Conservation (phyloP, 805 yeast genomes). For the Ogataea pini region DNA sequence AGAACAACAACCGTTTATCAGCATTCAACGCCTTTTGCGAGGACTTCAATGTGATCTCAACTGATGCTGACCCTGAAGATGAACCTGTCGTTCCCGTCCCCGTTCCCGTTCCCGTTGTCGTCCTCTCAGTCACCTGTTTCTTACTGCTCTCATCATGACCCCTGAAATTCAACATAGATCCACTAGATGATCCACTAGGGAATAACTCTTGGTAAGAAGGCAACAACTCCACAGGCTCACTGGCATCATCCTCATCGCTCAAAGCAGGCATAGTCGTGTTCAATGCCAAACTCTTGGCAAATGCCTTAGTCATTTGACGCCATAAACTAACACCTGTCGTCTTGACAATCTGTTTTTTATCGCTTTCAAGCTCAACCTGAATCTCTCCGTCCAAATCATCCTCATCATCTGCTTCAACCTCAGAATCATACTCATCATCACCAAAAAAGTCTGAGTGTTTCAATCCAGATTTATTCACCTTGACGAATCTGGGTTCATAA, state of each 20-base stretch:
- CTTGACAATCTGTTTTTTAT: slow-evolving; percentile 6
- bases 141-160: slow-evolving; percentile 25
- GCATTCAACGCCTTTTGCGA: slow-evolving; percentile 52
- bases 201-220: slow-evolving; percentile 78
- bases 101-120: slow-evolving; percentile 1
- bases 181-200: slow-evolving; percentile 48
- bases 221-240: slow-evolving; percentile 47
- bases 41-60: slow-evolving; percentile 28
- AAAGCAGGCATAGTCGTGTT: slow-evolving; percentile 8
- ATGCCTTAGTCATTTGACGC: slow-evolving; percentile 35
- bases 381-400: slow-evolving; percentile 17
- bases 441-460: slow-evolving; percentile 21
- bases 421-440: slow-evolving; percentile 14
- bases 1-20: slow-evolving; percentile 82
- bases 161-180: slow-evolving; percentile 32
- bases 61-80: not conserved
- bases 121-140: slow-evolving; percentile 7
- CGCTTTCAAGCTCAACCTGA: not conserved
- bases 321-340: slow-evolving; percentile 31
- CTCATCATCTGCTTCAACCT: slow-evolving; percentile 26
- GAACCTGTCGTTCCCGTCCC: not conserved
- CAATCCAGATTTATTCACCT: slow-evolving; percentile 22
- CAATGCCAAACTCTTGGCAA: slow-evolving; percentile 15
- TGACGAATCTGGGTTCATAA: slow-evolving; percentile 23
- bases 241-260: slow-evolving; percentile 17